Evolutionary conservation across 148 eudicot species (phyloP).

Genomic region (Simmondsia chinensis): DNA sequence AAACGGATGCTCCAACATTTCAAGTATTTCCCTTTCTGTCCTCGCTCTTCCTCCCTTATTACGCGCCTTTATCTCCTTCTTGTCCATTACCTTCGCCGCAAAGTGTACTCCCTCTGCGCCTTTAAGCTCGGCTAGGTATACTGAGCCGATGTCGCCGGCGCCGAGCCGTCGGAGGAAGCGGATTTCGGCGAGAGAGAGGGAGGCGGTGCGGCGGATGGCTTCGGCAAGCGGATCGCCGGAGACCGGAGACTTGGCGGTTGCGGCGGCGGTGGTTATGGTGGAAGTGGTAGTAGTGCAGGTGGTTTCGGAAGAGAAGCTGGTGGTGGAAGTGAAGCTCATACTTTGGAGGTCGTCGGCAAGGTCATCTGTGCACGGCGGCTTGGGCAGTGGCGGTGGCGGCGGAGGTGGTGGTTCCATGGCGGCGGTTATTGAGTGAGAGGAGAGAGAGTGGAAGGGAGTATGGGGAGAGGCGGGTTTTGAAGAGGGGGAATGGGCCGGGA

Average conservation of each 20-base stretch:
- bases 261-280: constrained; percentile 50
- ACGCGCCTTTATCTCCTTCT: constrained; percentile 49
- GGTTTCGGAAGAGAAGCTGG: constrained; percentile 41
- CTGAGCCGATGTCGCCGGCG: constrained; percentile 89
- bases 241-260: constrained; percentile 31
- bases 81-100: constrained; percentile 92
- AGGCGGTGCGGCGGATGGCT: constrained; percentile 2
- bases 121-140: constrained; percentile 67
- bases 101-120: constrained; percentile 27
- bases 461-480: background rate
- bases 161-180: constrained; percentile 76
- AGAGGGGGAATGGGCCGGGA: background rate
- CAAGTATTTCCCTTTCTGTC: constrained; percentile 65
- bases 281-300: constrained; percentile 57
- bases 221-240: background rate
- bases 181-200: constrained; percentile 53
- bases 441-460: background rate
- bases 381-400: background rate
- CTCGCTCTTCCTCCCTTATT: constrained; percentile 67
- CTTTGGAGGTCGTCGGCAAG: constrained; percentile 61
- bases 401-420: background rate
- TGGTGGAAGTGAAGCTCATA: constrained; percentile 79
- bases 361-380: constrained; percentile 31
- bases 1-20: constrained; percentile 80
- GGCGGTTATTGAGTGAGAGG: background rate